phyloP scores from a whole-genome alignment of 768 basidiomycete species.

The Steccherinum ochraceum region DNA sequence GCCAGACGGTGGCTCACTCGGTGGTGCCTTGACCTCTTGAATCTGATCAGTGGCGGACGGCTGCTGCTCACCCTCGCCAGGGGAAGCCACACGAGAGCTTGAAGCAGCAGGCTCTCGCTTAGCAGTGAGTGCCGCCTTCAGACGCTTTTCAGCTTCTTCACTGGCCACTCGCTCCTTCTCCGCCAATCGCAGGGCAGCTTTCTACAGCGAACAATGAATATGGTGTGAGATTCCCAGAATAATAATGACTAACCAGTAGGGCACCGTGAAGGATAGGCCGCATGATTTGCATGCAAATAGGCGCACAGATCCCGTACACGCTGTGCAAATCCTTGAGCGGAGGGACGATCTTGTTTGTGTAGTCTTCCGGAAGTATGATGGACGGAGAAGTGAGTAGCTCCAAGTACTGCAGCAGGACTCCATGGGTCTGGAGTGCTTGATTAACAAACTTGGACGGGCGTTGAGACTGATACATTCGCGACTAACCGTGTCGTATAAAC shows the following conservation, averaged over 20 bases:
- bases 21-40: too few relatives aligned
- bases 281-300: constrained; percentile 91
- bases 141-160: constrained; percentile 73
- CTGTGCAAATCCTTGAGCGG: constrained; percentile 65
- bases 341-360: constrained; percentile 69
- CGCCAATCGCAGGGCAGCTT: constrained; percentile 54
- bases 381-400: constrained; percentile 76
- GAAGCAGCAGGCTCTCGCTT: constrained; percentile 62
- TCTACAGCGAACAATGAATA: constrained; percentile 28
- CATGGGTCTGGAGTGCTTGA: constrained; percentile 63
- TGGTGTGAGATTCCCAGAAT: not conserved
- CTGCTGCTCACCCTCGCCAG: constrained; percentile 34
- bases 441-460: constrained; percentile 9
- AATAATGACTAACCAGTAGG: constrained; percentile 41
- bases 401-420: constrained; percentile 86
- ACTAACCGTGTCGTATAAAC: constrained; percentile 85
- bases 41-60: too few relatives aligned
- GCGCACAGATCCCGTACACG: constrained; percentile 73
- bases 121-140: constrained; percentile 74
- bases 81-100: constrained; percentile 60
- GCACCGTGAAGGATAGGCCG: constrained; percentile 70
- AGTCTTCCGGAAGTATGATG: constrained; percentile 64
- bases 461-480: constrained; percentile 2
- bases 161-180: constrained; percentile 64
- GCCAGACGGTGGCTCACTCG: constrained; percentile 18